Evolutionary conservation across 257 asterid genomes (phyloP).

Genomic region (Fraxinus anomala): DNA sequence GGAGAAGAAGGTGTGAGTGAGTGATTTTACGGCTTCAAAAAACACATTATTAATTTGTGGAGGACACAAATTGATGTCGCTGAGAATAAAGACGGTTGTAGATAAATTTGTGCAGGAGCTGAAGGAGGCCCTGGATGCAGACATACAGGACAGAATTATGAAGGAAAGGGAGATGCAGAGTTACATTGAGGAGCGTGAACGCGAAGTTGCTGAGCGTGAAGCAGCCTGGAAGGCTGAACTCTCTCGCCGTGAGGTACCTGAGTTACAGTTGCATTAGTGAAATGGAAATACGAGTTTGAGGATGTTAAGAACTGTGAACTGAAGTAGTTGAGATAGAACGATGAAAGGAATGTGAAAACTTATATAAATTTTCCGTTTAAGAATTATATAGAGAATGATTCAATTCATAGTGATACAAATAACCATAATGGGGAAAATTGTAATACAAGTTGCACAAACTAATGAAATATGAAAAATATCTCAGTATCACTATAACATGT

Average conservation of each 20-base stretch:
- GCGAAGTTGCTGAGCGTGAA: conserved; percentile 98
- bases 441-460: not conserved
- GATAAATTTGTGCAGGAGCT: conserved; percentile 95
- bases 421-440: not conserved
- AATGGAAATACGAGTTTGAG: conserved; percentile 5
- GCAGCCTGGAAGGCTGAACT: conserved; percentile 99
- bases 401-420: not conserved
- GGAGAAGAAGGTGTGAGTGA: conserved; percentile 1
- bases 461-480: not conserved
- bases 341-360: not conserved
- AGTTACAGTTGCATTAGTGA: not conserved
- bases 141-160: conserved; percentile 92
- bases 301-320: not conserved
- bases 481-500: not conserved
- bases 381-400: not conserved
- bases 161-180: conserved; percentile 99
- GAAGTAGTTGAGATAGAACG: not conserved
- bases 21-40: conserved; percentile 5
- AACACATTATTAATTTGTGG: not conserved
- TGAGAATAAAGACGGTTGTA: conserved; percentile 90
- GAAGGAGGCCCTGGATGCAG: conserved; percentile 94
- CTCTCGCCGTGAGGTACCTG: conserved; percentile 92
- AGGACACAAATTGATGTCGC: conserved; percentile 56
- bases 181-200: conserved; percentile 93
- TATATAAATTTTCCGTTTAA: not conserved